Percentiles rank a stretch among this genome's conserved stretches.
Evolutionary conservation across 2,329 filamentous ascomycete genomes (phyloP).

Genomic region (Fusarium sp.): DNA sequence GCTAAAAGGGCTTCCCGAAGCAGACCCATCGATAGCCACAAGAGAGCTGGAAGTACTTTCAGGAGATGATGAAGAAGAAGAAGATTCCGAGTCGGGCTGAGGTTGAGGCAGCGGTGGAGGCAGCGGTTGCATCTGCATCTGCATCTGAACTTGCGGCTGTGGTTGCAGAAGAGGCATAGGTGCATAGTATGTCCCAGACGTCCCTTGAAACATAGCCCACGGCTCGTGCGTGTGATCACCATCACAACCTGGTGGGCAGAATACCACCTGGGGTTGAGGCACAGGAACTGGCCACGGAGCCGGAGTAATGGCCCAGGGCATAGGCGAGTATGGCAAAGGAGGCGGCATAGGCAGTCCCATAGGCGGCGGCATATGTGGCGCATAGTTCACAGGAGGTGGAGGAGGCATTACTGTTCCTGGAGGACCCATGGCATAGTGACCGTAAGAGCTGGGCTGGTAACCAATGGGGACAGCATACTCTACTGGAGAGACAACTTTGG

Average conservation of each 20-base stretch:
- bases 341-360: not conserved
- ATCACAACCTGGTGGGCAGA: not conserved
- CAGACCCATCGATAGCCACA: not conserved
- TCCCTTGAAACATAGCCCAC: not conserved
- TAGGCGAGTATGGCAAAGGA: constrained; percentile 20
- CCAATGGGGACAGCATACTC: not conserved
- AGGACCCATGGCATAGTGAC: not conserved
- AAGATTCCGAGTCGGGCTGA: not conserved
- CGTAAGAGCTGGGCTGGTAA: not conserved
- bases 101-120: not conserved
- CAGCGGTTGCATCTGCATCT: not conserved
- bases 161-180: not conserved
- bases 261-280: constrained; percentile 1
- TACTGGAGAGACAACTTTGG: not conserved
- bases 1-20: not conserved
- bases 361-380: constrained; percentile 4
- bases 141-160: constrained; percentile 2
- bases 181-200: not conserved
- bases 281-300: constrained; percentile 5
- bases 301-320: constrained; percentile 24
- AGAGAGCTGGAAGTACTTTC: constrained; percentile 11
- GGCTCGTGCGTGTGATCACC: not conserved
- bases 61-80: not conserved
- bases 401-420: constrained; percentile 1
- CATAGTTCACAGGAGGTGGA: constrained; percentile 12